Evolutionary conservation across 1,284 basidiomycete species (phyloP).

Genomic region (Moesziomyces antarcticus): DNA sequence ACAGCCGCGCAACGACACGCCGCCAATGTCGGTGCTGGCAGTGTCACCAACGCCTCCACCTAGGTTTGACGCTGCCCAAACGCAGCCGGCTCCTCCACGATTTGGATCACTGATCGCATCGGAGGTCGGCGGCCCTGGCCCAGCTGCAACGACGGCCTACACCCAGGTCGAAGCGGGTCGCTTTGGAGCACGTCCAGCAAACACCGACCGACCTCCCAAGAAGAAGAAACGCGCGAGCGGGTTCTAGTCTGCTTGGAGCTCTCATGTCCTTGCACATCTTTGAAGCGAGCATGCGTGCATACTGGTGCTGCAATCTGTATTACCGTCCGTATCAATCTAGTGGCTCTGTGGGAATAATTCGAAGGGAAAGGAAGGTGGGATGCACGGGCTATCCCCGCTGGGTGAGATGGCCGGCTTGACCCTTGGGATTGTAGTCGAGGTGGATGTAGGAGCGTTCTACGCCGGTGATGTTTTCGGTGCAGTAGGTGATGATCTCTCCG

Average conservation of each 20-base stretch:
- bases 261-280: no score
- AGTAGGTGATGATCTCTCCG: conserved; percentile 65
- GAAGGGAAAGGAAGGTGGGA: not conserved
- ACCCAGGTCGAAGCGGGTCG: conserved; percentile 43
- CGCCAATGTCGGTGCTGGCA: not conserved
- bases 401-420: conserved; percentile 60
- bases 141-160: not conserved
- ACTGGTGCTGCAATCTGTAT: no score
- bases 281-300: no score
- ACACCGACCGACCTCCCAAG: conserved; percentile 16
- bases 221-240: conserved; percentile 45
- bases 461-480: conserved; percentile 55
- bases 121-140: conserved; percentile 9
- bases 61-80: conserved; percentile 7
- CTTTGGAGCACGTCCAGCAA: conserved; percentile 27
- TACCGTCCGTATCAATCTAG: no score
- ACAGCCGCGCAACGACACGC: not conserved
- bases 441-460: conserved; percentile 63
- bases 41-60: not conserved
- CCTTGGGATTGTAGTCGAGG: conserved; percentile 61
- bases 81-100: conserved; percentile 15
- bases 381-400: conserved; percentile 37
- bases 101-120: conserved; percentile 14
- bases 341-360: no score
- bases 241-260: conserved; percentile 11